Evolutionary conservation across 768 basidiomycete genomes (phyloP), one percentile per base, ranked within the genome.

Genomic region (Calvatia gigantea): DNA sequence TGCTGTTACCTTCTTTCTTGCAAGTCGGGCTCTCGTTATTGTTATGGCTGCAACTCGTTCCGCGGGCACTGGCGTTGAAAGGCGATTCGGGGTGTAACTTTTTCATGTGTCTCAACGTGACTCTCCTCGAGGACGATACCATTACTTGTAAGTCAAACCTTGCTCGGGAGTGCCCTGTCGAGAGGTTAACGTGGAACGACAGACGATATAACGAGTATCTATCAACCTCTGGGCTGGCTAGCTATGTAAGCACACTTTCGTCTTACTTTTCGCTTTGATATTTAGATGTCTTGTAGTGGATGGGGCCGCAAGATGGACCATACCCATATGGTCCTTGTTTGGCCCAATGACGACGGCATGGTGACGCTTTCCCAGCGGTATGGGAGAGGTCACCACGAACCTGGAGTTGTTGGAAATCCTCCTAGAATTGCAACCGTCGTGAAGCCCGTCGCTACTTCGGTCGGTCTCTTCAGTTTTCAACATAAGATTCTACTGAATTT

Each of bases 351-450:
- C 2, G 81, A 87, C 61, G 80, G 80, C 2, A 72, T 76, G 4
- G 73, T 75, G 41, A 81, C 83, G 1, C 64, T 88, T 48, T 84
- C 83, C 8, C 86, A 88, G 56, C 73, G 86, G 4, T 71, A 74
- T 61, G 78, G 79, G 0, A 62, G 64, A 11, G 76, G 72, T 2
- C 76, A 82, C 48, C 61, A 66, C 23, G 75, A 80, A 63, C 86
- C 87, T 4, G 63, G 64, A 2, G 69, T 76, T 42, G 73, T 72
- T 15, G 53, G 66, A 6, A 62, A 70, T 38, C 83, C 84, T 9
- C 74, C 75, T 9, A 73, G 83, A 52, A 55, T 71, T 42, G 83
- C 83, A 25, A 71, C 61, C 6, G 39, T 73, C 32, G 66, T 71
- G n/a, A 59, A 70, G 45, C 68, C 73, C 48, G 70, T 66, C 54